These are phyloP conservation scores for Wallacemonas rigidus DNA, from an alignment of 208 protist species.

Conservation along the genomic window DNA sequence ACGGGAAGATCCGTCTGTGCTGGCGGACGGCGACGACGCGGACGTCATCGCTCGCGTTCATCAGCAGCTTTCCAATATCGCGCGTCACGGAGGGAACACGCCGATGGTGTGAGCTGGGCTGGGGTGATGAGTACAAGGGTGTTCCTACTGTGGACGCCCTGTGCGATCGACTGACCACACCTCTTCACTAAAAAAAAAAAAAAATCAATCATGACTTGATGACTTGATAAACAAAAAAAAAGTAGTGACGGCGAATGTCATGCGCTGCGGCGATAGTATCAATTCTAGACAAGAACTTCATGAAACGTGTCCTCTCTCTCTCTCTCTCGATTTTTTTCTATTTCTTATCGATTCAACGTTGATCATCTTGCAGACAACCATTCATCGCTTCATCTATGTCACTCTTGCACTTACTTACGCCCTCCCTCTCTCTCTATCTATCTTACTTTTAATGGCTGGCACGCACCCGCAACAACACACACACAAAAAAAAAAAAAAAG, in stretches of 20 bases:
- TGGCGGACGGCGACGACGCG: conserved; percentile 10
- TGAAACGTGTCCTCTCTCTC: background rate
- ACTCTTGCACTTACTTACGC: too few relatives aligned
- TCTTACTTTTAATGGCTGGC: too few relatives aligned
- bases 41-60: conserved; percentile 18
- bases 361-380: too few relatives aligned
- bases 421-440: too few relatives aligned
- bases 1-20: background rate
- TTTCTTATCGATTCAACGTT: background rate
- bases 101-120: conserved; percentile 7
- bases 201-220: background rate
- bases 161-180: background rate
- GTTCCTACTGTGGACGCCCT: background rate
- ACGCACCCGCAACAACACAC: too few relatives aligned
- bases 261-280: too few relatives aligned
- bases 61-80: conserved; percentile 30
- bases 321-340: conserved; percentile 17
- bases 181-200: background rate
- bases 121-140: background rate
- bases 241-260: too few relatives aligned
- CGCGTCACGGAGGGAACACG: conserved; percentile 13
- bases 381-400: too few relatives aligned
- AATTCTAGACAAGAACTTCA: too few relatives aligned
- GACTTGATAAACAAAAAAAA: too few relatives aligned
- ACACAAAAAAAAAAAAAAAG: too few relatives aligned